A percentile compares a stretch with the other conserved stretches of the same genome.
phyloP scores from a whole-genome alignment of 176 grass and related monocot genomes.

The Hyparrhenia diplandra region DNA sequence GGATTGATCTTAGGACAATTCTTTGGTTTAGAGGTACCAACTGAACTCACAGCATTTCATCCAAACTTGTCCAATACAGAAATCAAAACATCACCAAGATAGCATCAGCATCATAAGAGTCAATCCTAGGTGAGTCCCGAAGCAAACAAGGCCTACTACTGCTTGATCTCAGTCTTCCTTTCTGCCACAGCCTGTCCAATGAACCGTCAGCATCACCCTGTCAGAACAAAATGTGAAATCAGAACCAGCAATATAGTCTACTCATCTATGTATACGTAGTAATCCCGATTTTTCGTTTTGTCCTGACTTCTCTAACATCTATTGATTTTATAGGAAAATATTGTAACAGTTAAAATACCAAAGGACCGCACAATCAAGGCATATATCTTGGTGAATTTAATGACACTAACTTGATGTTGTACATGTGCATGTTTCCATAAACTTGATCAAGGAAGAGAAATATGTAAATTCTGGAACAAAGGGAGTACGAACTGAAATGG shows the following conservation, averaged over 20 bases:
- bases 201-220: constrained; percentile 79
- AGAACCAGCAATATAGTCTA: not conserved
- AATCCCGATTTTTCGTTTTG: not conserved
- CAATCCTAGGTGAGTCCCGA: not conserved
- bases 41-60: constrained; percentile 10
- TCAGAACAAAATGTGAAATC: not conserved
- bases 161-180: constrained; percentile 58
- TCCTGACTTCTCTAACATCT: constrained; percentile 17
- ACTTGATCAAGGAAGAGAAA: not conserved
- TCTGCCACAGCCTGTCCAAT: constrained; percentile 74
- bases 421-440: not conserved
- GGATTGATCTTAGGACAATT: not conserved
- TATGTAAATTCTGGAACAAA: not conserved
- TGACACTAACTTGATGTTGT: not conserved
- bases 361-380: not conserved
- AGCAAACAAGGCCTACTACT: constrained; percentile 27
- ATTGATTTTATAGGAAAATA: not conserved
- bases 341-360: not conserved
- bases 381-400: not conserved
- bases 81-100: not conserved
- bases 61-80: not conserved
- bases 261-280: not conserved
- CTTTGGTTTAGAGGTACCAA: not conserved
- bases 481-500: not conserved
- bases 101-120: not conserved